These are phyloP conservation scores for Russula foetens DNA, from an alignment of 768 basidiomycete species.

Conservation along the genomic window DNA sequence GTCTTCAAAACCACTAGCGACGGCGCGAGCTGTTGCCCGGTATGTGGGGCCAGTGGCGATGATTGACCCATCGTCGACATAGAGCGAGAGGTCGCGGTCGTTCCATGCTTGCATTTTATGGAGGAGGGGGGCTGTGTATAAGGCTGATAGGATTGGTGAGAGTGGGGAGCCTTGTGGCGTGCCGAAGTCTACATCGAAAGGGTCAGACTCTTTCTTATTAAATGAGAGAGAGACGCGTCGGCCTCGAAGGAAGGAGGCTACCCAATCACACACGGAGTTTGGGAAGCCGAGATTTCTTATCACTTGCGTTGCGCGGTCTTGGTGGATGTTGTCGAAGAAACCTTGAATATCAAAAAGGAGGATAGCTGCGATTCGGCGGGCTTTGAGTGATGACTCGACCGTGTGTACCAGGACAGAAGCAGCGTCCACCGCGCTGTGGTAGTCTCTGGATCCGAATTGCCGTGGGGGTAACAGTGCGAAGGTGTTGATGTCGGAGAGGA, in stretches of 20 bases:
- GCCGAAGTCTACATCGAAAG: not conserved
- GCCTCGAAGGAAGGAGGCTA: not conserved
- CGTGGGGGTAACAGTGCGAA: too few species aligned
- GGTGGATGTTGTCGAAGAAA: constrained; percentile 24
- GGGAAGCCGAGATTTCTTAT: too few species aligned
- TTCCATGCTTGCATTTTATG: not conserved
- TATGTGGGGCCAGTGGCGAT: not conserved
- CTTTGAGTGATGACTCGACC: constrained; percentile 24
- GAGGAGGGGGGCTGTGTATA: not conserved
- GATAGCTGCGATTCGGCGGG: constrained; percentile 18
- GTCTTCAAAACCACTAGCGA: not conserved
- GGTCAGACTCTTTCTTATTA: not conserved
- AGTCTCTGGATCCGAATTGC: too few species aligned
- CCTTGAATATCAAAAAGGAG: constrained; percentile 30
- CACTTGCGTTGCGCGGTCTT: too few species aligned
- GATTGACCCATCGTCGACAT: not conserved
- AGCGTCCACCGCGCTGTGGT: constrained; percentile 21
- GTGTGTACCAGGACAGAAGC: constrained; percentile 22
- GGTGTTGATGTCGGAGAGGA: too few species aligned
- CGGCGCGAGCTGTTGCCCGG: not conserved
- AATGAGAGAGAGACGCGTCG: not conserved
- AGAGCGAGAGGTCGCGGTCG: not conserved
- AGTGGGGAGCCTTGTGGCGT: not conserved
- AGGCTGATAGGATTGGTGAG: not conserved
- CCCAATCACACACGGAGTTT: not conserved